phyloP scores from a whole-genome alignment of 176 grass and related monocot species.

The Triticum monococcum region DNA sequence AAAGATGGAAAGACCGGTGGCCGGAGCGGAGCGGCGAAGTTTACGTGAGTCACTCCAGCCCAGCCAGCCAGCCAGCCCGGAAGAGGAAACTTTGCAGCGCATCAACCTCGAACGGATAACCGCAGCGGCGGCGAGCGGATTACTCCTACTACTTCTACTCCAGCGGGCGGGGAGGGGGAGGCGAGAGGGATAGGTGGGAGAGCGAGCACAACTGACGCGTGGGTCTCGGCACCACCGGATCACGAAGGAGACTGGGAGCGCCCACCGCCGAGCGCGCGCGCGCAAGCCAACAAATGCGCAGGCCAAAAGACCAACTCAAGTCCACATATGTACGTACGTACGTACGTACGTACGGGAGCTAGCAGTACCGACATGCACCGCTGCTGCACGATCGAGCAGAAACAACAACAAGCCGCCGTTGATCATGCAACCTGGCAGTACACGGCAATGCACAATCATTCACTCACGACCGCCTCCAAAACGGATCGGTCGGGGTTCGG shows the following conservation, averaged over 20 bases:
- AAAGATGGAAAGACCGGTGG: neutral
- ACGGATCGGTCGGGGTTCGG: too few relatives aligned
- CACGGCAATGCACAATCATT: neutral
- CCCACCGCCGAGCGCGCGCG: constrained; percentile 17
- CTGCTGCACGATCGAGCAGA: constrained; percentile 5
- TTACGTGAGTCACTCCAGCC: neutral
- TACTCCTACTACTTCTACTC: neutral
- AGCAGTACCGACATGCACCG: neutral
- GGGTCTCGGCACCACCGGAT: neutral
- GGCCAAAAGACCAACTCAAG: constrained; percentile 24
- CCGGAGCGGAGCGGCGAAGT: constrained; percentile 8
- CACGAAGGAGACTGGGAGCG: neutral
- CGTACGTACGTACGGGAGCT: too few relatives aligned
- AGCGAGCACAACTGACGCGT: constrained; percentile 37
- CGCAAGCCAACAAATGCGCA: constrained; percentile 35
- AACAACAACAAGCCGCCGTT: neutral
- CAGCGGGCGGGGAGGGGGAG: neutral
- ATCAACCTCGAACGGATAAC: constrained; percentile 25
- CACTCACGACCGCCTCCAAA: too few relatives aligned
- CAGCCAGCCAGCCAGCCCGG: neutral
- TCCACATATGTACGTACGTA: neutral
- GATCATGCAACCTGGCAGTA: neutral
- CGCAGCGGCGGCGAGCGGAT: neutral
- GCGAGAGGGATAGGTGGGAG: neutral
- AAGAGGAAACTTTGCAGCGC: constrained; percentile 32